phyloP scores from a whole-genome alignment of 1,284 basidiomycete genomes.

The Rugosomyces carneus region DNA sequence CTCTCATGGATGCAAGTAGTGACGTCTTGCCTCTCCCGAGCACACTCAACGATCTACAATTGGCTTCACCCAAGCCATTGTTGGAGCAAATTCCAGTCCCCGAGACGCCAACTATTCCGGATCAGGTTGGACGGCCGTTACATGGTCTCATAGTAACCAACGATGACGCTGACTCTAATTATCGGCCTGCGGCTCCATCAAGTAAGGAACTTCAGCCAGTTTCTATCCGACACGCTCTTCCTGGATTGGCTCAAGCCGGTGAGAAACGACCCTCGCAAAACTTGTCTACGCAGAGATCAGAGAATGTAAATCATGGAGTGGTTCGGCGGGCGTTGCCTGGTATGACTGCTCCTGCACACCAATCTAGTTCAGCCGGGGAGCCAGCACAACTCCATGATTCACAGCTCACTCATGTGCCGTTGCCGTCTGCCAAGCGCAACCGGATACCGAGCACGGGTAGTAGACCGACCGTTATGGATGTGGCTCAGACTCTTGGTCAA shows the following conservation, averaged over 20 bases:
- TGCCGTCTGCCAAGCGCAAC: conserved; percentile 27
- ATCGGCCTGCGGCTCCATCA: not conserved
- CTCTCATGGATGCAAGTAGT: not conserved
- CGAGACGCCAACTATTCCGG: conserved; percentile 1
- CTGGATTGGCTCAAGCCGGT: conserved; percentile 7
- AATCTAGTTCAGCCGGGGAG: not conserved
- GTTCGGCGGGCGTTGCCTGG: conserved; percentile 10
- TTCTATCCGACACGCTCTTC: conserved; percentile 8
- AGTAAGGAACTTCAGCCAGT: not conserved
- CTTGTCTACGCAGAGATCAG: not conserved
- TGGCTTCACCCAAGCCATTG: not conserved
- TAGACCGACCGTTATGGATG: conserved; percentile 69
- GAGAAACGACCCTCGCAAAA: not conserved
- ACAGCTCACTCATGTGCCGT: conserved; percentile 1
- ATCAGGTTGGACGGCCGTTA: conserved; percentile 13
- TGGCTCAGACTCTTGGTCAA: conserved; percentile 54
- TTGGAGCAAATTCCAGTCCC: not conserved
- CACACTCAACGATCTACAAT: not conserved
- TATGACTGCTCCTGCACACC: not conserved
- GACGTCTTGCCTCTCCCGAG: not conserved
- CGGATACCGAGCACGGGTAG: conserved; percentile 62
- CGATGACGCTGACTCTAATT: not conserved
- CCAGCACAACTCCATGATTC: not conserved
- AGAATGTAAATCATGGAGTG: conserved; percentile 1
- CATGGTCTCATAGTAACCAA: conserved; percentile 15